Base-by-base conservation (phyloP, 306 rosid genomes). In the Benincasa hispida region DNA sequence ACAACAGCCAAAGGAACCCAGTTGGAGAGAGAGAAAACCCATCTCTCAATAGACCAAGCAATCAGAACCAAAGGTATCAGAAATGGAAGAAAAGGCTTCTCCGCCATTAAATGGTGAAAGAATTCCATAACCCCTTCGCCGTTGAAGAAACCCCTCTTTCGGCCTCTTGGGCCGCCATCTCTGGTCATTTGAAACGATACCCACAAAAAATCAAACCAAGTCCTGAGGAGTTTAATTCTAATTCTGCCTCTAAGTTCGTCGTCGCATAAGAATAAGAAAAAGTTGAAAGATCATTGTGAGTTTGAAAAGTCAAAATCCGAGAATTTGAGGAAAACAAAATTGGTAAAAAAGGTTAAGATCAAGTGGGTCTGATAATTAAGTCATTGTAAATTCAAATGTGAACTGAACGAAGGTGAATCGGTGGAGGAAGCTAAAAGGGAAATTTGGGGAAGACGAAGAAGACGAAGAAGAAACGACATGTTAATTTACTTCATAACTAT, bases 1-100 rank as follows among this genome's bases (percentile, higher is more conserved):
- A 92, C 97, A 65, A 86, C 87, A 19, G 76, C 85, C 67, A 94
- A 81, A 41, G 95, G 96, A 82, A 94, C 88, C 97, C 97, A 94
- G 74, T 86, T 90, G 79, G 99, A 87, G 79, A 89, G 81, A 81
- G 96, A 83, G 83, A 90, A 88, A 50, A 92, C 39, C 99, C 97
- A 94, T 86, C 85, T 90, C 89, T 94, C 99, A 82, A 94, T 25
- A 69, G 67, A 85, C 92, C 93, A 94, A 86, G 86, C 93, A 80
- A 88, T 30, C 81, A 94, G 79, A 83, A 90, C 54, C 63, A 90
- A 55, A 77, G 95, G 95, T 77, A 94, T 34, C 75, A 92, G 80
- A 80, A 82, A 77, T 7, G 88, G 88, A 73, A 94, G 80, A 37
- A 56, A 24, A 72, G 96, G 95, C 89, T 85, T 91, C 83, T 89